Percentiles rank a stretch among this genome's conserved stretches.
Conservation (phyloP, 306 rosid species). For the Oemleria cerasiformis region DNA sequence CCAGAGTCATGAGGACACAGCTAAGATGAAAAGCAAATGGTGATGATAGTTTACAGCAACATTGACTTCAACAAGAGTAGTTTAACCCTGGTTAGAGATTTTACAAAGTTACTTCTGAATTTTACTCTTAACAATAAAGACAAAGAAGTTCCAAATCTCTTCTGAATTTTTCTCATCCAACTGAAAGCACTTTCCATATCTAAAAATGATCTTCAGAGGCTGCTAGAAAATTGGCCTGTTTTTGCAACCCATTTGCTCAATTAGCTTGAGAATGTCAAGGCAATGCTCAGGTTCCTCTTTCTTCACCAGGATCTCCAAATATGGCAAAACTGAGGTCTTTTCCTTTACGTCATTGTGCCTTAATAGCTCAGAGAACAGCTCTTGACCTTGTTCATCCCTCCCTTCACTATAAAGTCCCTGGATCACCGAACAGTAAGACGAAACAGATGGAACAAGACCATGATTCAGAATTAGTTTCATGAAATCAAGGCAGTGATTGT, state of each 20-base stretch:
- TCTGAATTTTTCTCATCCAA: too few species aligned
- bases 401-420: conserved; percentile 7
- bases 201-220: not conserved
- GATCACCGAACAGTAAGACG: conserved; percentile 1
- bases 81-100: not conserved
- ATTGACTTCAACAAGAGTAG: not conserved
- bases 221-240: not conserved
- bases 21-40: too few species aligned
- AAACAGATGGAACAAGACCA: conserved; percentile 2
- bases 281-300: conserved; percentile 6
- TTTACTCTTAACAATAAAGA: not conserved
- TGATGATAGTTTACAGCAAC: too few species aligned
- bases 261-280: conserved; percentile 8
- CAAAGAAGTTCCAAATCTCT: not conserved
- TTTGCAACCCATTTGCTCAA: conserved; percentile 9
- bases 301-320: not conserved
- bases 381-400: conserved; percentile 3
- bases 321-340: conserved; percentile 1
- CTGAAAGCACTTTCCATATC: too few species aligned
- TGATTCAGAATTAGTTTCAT: not conserved
- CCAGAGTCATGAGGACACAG: too few species aligned
- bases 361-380: conserved; percentile 1
- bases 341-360: conserved; percentile 8
- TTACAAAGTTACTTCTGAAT: not conserved
- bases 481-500: not conserved